phyloP scores from a whole-genome alignment of 2,329 filamentous ascomycete genomes.

The Aspergillus hortae region DNA sequence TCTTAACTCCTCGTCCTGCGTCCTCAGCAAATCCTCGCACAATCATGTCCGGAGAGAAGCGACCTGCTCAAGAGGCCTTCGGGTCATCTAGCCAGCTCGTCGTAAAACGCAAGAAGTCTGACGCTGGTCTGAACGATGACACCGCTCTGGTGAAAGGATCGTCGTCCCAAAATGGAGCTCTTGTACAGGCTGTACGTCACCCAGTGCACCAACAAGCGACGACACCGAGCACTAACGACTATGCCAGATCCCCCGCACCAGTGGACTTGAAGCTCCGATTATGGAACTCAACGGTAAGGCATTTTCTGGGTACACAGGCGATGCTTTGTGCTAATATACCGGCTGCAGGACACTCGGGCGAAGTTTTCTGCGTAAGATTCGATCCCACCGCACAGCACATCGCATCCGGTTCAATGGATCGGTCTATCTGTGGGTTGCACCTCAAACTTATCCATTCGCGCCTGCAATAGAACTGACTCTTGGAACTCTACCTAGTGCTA shows the following conservation, averaged over 20 bases:
- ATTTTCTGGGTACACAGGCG: no score
- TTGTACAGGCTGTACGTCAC: constrained; percentile 62
- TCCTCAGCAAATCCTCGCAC: constrained; percentile 1
- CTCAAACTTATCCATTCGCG: neutral
- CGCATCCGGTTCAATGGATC: constrained; percentile 93
- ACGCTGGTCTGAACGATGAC: constrained; percentile 52
- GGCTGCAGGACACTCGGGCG: constrained; percentile 61
- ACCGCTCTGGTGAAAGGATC: constrained; percentile 57
- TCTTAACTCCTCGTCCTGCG: neutral
- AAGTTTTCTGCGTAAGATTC: constrained; percentile 88
- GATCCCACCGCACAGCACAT: constrained; percentile 84
- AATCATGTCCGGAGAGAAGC: constrained; percentile 84
- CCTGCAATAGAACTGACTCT: neutral
- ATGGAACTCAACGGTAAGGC: constrained; percentile 79
- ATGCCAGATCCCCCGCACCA: constrained; percentile 69
- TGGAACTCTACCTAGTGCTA: constrained; percentile 59
- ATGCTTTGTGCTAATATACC: constrained; percentile 1
- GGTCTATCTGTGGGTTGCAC: constrained; percentile 68
- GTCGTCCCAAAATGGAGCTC: constrained; percentile 54
- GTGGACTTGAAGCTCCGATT: constrained; percentile 79
- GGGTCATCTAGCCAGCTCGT: constrained; percentile 69
- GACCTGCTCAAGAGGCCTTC: constrained; percentile 81
- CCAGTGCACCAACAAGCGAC: neutral
- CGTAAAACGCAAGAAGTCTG: constrained; percentile 83
- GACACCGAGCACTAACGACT: neutral